These are phyloP conservation scores for Talaromyces sp. DNA, from an alignment of 2,329 filamentous ascomycete genomes.

Conservation along the genomic window DNA sequence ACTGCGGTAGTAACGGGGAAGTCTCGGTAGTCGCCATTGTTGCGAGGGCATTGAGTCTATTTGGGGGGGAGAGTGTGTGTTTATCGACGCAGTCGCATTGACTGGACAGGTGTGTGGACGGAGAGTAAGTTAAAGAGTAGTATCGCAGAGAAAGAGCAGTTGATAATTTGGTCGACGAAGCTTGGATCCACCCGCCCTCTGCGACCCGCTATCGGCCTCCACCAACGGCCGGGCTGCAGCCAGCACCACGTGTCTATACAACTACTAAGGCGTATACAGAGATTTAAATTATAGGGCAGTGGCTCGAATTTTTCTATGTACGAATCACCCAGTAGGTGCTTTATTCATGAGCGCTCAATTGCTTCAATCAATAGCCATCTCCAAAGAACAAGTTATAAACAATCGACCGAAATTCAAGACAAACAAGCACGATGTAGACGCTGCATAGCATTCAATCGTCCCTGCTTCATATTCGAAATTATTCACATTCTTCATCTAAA, in stretches of 20 bases:
- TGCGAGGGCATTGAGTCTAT: neutral
- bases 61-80: neutral
- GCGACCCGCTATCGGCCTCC: neutral
- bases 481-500: neutral
- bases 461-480: neutral
- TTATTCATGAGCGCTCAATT: neutral
- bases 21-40: conserved; percentile 37
- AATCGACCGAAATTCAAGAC: neutral
- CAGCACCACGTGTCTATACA: neutral
- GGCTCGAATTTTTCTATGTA: neutral
- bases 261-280: neutral
- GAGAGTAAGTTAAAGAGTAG: neutral
- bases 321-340: neutral
- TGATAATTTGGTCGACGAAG: conserved; percentile 3
- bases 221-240: neutral
- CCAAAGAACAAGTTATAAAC: neutral
- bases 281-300: neutral
- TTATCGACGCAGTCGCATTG: neutral
- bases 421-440: neutral
- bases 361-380: neutral
- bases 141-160: neutral
- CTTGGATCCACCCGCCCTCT: conserved; percentile 4
- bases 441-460: neutral
- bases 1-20: conserved; percentile 38
- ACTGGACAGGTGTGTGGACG: neutral